Base-by-base conservation (phyloP, 2,329 filamentous ascomycete species). In the Emergomyces orientalis region DNA sequence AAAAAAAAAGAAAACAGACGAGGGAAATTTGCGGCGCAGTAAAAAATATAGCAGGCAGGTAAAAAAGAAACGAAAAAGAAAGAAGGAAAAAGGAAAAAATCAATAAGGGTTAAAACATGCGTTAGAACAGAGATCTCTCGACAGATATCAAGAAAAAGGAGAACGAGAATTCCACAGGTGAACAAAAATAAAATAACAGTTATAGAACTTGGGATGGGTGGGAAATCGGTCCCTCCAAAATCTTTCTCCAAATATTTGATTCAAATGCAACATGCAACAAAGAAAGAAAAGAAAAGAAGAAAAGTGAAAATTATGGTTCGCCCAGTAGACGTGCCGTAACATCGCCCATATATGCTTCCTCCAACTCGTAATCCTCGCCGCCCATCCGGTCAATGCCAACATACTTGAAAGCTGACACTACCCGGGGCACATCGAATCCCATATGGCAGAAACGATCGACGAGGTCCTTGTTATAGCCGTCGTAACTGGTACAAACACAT, bases 301-400 rank as follows among this genome's bases (percentile, higher is more conserved):
- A n/a, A 52, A 32, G 25, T 1, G 22, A 17, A 43, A 43, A 52
- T 76, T 75, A 87, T 72, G 85, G 83, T 75, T 97, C 92, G 45
- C 89, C 89, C 41, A 97, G 85, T 7, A 97, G 82, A 63, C 88
- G 83, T 22, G 91, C 90, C 0, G 90, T 96, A 66, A 97, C 88
- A 68, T 96, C 91, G 3, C 90, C 91, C 84, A 96, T 90, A 69
- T 91, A 92, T 1, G 88, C 91, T 70, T 94, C 89, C 71, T 95
- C 90, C n/a, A 96, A 79, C 69, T 90, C 87, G 73, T 95, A 94
- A 72, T 94, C 89, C 67, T 87, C 80, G 0, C 91, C 91, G 32
- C 82, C 84, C 68, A 88, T 90, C 22, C 84, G 84, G 66, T 93
- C 89, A 67, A 96, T 92, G 6, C 90, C 89, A 8, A 94, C 87